Conservation (phyloP, 805 yeast genomes). For the Priceomyces melissophilus region DNA sequence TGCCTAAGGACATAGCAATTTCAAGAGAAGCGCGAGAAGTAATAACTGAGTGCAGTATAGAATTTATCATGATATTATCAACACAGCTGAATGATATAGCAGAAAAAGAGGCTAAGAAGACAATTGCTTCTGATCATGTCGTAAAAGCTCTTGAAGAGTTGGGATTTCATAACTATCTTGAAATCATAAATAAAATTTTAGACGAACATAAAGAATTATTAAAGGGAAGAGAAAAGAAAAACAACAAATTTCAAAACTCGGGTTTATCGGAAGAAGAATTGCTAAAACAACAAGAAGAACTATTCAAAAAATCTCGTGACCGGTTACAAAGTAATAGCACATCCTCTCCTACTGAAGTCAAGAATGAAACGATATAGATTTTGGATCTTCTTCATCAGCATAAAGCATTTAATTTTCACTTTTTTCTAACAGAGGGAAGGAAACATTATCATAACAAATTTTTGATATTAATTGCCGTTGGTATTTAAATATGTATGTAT, state of each 20-base stretch:
- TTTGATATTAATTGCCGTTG: too few species aligned
- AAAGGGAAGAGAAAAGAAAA: slow-evolving; percentile 86
- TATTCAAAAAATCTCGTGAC: slow-evolving; percentile 75
- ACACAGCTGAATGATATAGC: slow-evolving; percentile 95
- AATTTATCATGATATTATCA: slow-evolving; percentile 89
- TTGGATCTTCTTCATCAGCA: not conserved
- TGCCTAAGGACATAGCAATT: slow-evolving; percentile 84
- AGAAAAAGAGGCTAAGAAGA: slow-evolving; percentile 91
- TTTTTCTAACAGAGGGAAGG: not conserved
- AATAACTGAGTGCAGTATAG: slow-evolving; percentile 92
- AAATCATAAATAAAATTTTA: slow-evolving; percentile 73
- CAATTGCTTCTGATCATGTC: slow-evolving; percentile 95
- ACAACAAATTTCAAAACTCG: slow-evolving; percentile 87
- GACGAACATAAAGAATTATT: slow-evolving; percentile 84
- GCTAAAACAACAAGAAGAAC: slow-evolving; percentile 85
- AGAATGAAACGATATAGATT: slow-evolving; percentile 10
- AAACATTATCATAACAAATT: too few species aligned
- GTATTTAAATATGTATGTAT: slow-evolving; percentile 8
- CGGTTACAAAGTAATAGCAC: slow-evolving; percentile 44
- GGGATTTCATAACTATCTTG: slow-evolving; percentile 83
- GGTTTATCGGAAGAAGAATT: slow-evolving; percentile 92
- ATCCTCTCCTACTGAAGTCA: slow-evolving; percentile 9
- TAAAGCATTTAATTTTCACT: not conserved
- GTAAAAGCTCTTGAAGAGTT: slow-evolving; percentile 82
- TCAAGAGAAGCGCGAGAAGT: slow-evolving; percentile 94